Percentiles rank a stretch among this genome's conserved stretches.
Evolutionary conservation across 805 yeast genomes (phyloP).

Genomic region (Cephaloascus fragrans): DNA sequence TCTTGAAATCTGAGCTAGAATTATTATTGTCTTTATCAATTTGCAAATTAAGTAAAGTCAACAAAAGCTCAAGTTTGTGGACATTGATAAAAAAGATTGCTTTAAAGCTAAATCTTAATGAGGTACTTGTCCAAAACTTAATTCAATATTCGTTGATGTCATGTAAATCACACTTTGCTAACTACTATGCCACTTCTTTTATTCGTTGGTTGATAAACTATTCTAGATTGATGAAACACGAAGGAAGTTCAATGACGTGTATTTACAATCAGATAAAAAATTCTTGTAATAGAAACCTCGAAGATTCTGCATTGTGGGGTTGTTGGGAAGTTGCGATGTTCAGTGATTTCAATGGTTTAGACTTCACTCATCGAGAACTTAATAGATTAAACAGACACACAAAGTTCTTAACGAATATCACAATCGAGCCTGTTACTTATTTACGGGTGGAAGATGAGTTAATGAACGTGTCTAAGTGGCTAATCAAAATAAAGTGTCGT

Average conservation of each 20-base stretch:
- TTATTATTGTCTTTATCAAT: conserved; percentile 19
- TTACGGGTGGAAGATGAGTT: neutral
- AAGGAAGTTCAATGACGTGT: too few relatives aligned
- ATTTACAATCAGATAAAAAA: neutral
- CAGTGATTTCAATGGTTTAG: neutral
- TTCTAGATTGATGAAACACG: neutral
- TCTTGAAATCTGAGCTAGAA: conserved; percentile 14
- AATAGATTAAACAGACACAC: neutral
- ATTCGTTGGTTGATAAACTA: conserved; percentile 17
- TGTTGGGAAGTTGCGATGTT: neutral
- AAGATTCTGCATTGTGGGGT: neutral
- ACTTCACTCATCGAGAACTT: neutral
- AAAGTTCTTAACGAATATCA: neutral
- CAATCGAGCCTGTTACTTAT: neutral
- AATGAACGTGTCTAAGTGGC: neutral
- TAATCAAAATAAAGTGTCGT: neutral
- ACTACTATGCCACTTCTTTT: conserved; percentile 25
- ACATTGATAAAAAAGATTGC: conserved; percentile 17
- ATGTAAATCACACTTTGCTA: conserved; percentile 24
- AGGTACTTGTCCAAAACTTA: conserved; percentile 1
- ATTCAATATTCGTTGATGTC: conserved; percentile 15
- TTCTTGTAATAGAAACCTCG: neutral
- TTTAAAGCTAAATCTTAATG: conserved; percentile 7
- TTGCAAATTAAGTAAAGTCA: conserved; percentile 20
- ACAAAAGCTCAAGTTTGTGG: conserved; percentile 31